Evolutionary conservation across 768 basidiomycete species (phyloP).

Genomic region (Amanita molliuscula): DNA sequence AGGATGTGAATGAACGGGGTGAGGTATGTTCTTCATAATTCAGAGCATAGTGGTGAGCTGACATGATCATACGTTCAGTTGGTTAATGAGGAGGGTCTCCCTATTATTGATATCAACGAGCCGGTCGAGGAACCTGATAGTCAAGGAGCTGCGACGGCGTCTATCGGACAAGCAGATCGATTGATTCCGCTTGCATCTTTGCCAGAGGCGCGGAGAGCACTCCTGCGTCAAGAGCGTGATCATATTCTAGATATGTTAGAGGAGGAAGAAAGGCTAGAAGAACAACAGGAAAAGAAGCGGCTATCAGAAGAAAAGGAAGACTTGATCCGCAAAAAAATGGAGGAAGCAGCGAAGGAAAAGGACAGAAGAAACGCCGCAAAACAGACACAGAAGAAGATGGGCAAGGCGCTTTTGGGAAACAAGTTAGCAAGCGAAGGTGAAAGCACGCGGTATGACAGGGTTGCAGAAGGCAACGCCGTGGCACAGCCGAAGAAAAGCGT

Average conservation of each 20-base stretch:
- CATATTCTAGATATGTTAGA: slow-evolving; percentile 60
- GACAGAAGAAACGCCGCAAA: slow-evolving; percentile 28
- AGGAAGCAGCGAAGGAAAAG: slow-evolving; percentile 31
- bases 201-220: slow-evolving; percentile 34
- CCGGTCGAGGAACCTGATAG: slow-evolving; percentile 24
- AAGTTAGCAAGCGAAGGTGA: slow-evolving; percentile 26
- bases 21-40: slow-evolving; percentile 39
- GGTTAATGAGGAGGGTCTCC: slow-evolving; percentile 68
- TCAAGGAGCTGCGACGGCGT: slow-evolving; percentile 8
- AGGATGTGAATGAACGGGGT: slow-evolving; percentile 41
- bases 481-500: slow-evolving; percentile 51
- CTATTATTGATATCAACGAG: slow-evolving; percentile 71
- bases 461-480: slow-evolving; percentile 5
- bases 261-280: slow-evolving; percentile 50
- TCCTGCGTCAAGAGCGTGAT: slow-evolving; percentile 47
- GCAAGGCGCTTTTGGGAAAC: slow-evolving; percentile 48
- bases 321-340: slow-evolving; percentile 38
- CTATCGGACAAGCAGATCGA: slow-evolving; percentile 29
- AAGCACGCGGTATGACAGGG: slow-evolving; percentile 18
- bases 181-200: slow-evolving; percentile 37
- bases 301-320: slow-evolving; percentile 34
- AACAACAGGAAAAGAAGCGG: slow-evolving; percentile 26
- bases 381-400: slow-evolving; percentile 73
- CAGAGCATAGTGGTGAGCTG: slow-evolving; percentile 10
- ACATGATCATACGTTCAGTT: slow-evolving; percentile 31